Percentiles rank a stretch among this genome's conserved stretches.
Evolutionary conservation across 805 yeast species (phyloP).

Genomic region (Komagataella populi): DNA sequence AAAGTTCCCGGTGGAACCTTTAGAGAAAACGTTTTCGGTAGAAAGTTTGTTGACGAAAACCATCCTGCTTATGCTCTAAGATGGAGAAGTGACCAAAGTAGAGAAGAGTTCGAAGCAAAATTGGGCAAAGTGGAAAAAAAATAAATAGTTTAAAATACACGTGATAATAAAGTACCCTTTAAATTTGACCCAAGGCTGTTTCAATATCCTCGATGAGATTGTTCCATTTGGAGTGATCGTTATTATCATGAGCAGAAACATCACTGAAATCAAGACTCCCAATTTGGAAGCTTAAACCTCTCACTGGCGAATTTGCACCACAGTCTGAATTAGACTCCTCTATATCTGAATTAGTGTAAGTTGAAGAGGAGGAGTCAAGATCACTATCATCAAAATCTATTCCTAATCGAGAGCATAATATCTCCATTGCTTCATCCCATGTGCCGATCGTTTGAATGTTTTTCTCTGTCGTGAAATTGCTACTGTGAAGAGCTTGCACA

Average conservation of each 20-base stretch:
- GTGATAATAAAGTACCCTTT: neutral
- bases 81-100: conserved; percentile 12
- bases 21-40: conserved; percentile 22
- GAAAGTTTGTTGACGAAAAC: conserved; percentile 7
- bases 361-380: neutral
- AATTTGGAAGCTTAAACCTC: neutral
- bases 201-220: neutral
- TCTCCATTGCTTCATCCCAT: neutral
- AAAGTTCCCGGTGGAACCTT: conserved; percentile 18
- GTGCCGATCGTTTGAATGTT: neutral
- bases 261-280: neutral
- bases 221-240: neutral
- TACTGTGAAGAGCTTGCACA: neutral
- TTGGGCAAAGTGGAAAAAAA: neutral
- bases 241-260: neutral
- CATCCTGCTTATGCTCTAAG: conserved; percentile 12
- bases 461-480: neutral
- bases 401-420: neutral
- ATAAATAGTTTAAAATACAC: neutral
- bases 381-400: neutral
- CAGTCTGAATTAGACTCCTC: neutral
- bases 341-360: neutral
- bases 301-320: neutral
- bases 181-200: neutral
- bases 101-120: conserved; percentile 11